Base-by-base conservation (phyloP, 495 filamentous ascomycete species). In the Penicillium antarcticum region DNA sequence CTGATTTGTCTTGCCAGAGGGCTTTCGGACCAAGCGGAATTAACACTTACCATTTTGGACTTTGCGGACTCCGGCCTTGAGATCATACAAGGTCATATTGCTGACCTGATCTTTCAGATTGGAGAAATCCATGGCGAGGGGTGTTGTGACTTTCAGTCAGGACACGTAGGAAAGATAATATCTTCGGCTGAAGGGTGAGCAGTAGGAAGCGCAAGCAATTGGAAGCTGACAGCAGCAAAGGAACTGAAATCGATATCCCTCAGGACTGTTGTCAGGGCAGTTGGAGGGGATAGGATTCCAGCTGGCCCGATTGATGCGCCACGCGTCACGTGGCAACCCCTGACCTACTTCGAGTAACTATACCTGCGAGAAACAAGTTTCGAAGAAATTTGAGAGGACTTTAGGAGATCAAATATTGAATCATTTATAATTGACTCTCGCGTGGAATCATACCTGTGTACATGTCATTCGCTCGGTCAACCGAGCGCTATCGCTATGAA, bases 41-140 rank as follows among this genome's bases (percentile, higher is more conserved):
- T 13, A 8, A 17, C 11, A 42, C 81, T 62, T 75, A 97, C 94
- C 94, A 95, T 98, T 98, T 61, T 98, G 94, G 29, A 96, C 89
- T 70, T 98, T 96, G 61, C 94, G 87, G 51, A 97, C 91, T 56
- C 92, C 91, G 31, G 94, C 94, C 72, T 98, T 98, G 69, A 97
- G 70, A 71, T 98, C 94, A 77, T 97, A 98, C 60, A 98, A 79
- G 47, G 88, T 91, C 76, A 98, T 78, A 72, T 95, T 96, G 80
- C 86, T 85, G 69, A 97, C 91, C 71, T 89, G 84, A 55, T 96
- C 88, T 66, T 86, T 91, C 46, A 98, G 69, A 65, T 75, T 89
- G 63, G 80, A 80, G 69, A 95, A 80, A 80, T 97, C 91, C 92
- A 96, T 96, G 65, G 63, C 61, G 65, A 60, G 53, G 45, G 45